Conservation (phyloP, 305 asterid genomes). For the Ruellia speciosa region DNA sequence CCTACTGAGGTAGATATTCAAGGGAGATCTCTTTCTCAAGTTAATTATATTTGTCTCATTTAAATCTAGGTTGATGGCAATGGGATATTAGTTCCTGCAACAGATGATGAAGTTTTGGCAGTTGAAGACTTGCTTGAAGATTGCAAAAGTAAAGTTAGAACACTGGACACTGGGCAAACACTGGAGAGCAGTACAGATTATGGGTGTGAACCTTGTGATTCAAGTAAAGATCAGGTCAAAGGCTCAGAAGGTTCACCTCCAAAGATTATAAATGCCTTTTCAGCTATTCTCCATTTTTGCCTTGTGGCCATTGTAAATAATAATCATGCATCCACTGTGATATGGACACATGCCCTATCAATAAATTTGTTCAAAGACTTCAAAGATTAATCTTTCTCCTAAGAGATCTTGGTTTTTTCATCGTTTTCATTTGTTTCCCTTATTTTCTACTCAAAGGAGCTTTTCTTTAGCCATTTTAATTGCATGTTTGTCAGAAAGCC, state of each 20-base stretch:
- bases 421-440: not conserved
- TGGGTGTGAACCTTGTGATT: constrained; percentile 23
- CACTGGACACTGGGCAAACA: constrained; percentile 31
- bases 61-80: constrained; percentile 65
- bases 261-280: constrained; percentile 5
- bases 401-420: not conserved
- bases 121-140: constrained; percentile 72
- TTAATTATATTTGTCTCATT: constrained; percentile 15
- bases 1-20: constrained; percentile 16
- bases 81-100: constrained; percentile 90
- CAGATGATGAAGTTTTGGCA: constrained; percentile 76
- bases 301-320: constrained; percentile 3
- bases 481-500: not conserved
- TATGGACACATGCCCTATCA: constrained; percentile 5
- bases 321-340: constrained; percentile 8
- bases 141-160: constrained; percentile 37
- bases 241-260: constrained; percentile 39
- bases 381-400: not conserved
- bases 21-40: constrained; percentile 14
- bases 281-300: not conserved
- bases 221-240: constrained; percentile 26
- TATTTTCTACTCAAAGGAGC: not conserved
- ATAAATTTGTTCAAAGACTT: not conserved
- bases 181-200: constrained; percentile 27
- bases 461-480: not conserved